Conservation (phyloP, 805 yeast species). For the Candida dajiaensis region DNA sequence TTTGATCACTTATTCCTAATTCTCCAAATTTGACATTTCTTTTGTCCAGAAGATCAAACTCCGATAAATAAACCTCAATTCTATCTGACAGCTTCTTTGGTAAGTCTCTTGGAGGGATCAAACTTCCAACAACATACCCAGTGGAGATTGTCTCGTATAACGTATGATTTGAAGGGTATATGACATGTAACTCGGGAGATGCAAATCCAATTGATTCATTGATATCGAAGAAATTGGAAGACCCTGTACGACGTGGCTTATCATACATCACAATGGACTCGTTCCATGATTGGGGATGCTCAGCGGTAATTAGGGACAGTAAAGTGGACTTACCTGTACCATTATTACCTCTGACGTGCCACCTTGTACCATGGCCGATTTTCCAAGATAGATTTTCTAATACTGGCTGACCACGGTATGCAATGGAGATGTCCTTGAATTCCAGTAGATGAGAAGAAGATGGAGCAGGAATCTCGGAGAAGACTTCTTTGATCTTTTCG, state of each 20-base stretch:
- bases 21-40: slow-evolving; percentile 43
- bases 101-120: slow-evolving; percentile 41
- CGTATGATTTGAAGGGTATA: slow-evolving; percentile 59
- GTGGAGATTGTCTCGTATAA: slow-evolving; percentile 58
- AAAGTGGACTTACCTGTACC: slow-evolving; percentile 94
- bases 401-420: slow-evolving; percentile 58
- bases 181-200: slow-evolving; percentile 88
- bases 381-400: slow-evolving; percentile 59
- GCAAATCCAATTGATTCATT: slow-evolving; percentile 78
- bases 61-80: slow-evolving; percentile 40
- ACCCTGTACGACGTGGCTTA: slow-evolving; percentile 66
- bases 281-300: slow-evolving; percentile 96
- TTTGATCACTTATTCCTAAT: slow-evolving; percentile 67
- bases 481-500: slow-evolving; percentile 13
- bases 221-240: slow-evolving; percentile 67
- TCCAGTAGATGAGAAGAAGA: slow-evolving; percentile 33
- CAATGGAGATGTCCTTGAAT: slow-evolving; percentile 56
- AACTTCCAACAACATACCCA: slow-evolving; percentile 69
- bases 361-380: slow-evolving; percentile 64
- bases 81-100: slow-evolving; percentile 29
- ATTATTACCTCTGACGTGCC: slow-evolving; percentile 87
- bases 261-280: slow-evolving; percentile 59
- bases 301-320: slow-evolving; percentile 79
- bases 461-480: slow-evolving; percentile 9
- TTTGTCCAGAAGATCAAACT: slow-evolving; percentile 36